phyloP scores from a whole-genome alignment of 2,329 filamentous ascomycete genomes.

The Reticulascus tulasneorum region DNA sequence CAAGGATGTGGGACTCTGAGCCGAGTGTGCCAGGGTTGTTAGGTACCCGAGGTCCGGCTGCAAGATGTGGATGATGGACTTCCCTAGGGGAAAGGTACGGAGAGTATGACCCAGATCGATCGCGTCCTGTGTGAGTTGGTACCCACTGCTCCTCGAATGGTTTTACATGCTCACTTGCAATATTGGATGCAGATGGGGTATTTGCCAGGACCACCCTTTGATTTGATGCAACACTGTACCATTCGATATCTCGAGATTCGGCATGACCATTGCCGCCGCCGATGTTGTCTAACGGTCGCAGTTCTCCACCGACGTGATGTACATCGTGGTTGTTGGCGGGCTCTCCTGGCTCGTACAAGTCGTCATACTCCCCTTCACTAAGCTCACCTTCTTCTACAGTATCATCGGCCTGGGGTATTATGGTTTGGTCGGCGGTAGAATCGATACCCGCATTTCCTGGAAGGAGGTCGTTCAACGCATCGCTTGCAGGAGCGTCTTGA shows the following conservation, averaged over 20 bases:
- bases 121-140: conserved; percentile 25
- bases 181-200: not conserved
- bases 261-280: not conserved
- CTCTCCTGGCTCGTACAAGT: conserved; percentile 45
- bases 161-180: conserved; percentile 3
- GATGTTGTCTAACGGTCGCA: too few species aligned
- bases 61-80: conserved; percentile 29
- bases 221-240: not conserved
- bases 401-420: conserved; percentile 10
- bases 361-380: conserved; percentile 63
- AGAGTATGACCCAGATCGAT: conserved; percentile 50
- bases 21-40: too few species aligned
- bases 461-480: conserved; percentile 10
- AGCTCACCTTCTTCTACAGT: conserved; percentile 69
- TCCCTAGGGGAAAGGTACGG: conserved; percentile 49
- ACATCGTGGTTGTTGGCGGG: conserved; percentile 1
- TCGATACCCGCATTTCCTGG: not conserved
- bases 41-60: too few species aligned
- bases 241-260: not conserved
- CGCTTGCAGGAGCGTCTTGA: conserved; percentile 12
- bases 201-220: not conserved
- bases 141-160: not conserved
- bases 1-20: too few species aligned
- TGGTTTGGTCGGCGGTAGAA: not conserved
- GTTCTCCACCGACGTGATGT: too few species aligned